These are phyloP conservation scores for Picea glauca DNA, from an alignment of 75 land plant species.

Conservation along the genomic window DNA sequence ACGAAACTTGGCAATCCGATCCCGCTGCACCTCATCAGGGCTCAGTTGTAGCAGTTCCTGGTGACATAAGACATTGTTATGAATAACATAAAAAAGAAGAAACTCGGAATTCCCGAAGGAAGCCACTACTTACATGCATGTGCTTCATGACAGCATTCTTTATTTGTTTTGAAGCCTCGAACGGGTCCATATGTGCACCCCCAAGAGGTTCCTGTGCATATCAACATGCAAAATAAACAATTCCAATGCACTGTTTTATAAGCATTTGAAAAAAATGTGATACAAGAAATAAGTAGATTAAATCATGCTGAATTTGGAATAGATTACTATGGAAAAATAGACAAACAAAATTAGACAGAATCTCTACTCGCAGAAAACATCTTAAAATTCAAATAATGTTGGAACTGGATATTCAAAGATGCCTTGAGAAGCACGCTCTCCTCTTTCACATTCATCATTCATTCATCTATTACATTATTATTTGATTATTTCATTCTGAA, in stretches of 20 bases:
- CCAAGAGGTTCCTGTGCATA: constrained; percentile 80
- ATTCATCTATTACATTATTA: too few relatives aligned
- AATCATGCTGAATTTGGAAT: background rate
- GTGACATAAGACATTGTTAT: background rate
- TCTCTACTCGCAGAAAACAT: background rate
- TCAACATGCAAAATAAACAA: background rate
- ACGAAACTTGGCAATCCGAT: background rate
- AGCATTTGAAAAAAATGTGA: background rate
- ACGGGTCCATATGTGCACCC: constrained; percentile 85
- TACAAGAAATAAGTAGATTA: background rate
- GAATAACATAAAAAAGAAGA: background rate
- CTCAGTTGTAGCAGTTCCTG: background rate
- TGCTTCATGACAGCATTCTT: constrained; percentile 52
- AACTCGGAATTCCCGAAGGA: background rate
- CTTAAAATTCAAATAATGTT: background rate
- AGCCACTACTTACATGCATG: constrained; percentile 50
- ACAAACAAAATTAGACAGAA: too few relatives aligned
- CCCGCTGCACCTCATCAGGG: background rate
- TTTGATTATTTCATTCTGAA: too few relatives aligned
- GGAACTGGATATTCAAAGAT: background rate
- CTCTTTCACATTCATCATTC: too few relatives aligned
- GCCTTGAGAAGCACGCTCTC: background rate
- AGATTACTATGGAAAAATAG: too few relatives aligned
- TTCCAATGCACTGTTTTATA: background rate
- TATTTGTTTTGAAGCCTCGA: constrained; percentile 67